Conservation (phyloP, 1,284 basidiomycete species). For the Cryptococcus sp. region DNA sequence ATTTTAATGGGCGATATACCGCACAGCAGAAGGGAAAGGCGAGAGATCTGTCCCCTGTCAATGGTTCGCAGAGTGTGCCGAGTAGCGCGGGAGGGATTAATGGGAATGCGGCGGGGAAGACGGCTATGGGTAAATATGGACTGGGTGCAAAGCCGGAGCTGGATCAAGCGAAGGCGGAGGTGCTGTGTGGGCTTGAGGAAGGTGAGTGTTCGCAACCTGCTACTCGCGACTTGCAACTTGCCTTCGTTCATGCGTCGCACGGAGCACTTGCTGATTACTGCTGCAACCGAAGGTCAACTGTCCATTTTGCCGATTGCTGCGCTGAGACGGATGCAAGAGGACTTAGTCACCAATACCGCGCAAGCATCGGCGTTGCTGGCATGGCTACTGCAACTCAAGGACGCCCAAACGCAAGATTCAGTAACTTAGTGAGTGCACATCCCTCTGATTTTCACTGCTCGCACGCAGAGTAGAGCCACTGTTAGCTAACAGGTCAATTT, state of each 20-base stretch:
- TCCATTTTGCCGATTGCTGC: constrained; percentile 66
- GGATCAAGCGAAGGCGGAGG: constrained; percentile 64
- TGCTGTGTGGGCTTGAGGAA: constrained; percentile 66
- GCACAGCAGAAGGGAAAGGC: constrained; percentile 20
- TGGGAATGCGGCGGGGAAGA: constrained; percentile 12
- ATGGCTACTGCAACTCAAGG: constrained; percentile 75
- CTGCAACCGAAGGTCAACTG: constrained; percentile 62
- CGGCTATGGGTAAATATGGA: constrained; percentile 59
- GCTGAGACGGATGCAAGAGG: constrained; percentile 66
- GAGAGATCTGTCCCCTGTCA: constrained; percentile 10
- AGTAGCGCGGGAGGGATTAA: constrained; percentile 11
- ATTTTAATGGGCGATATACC: constrained; percentile 8
- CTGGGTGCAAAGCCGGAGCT: constrained; percentile 70
- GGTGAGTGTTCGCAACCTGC: constrained; percentile 57
- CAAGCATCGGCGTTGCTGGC: constrained; percentile 72
- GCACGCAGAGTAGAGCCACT: too few species aligned
- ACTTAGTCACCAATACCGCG: constrained; percentile 68
- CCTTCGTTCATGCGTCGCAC: background rate
- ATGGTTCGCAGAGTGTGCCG: constrained; percentile 19
- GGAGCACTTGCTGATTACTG: background rate
- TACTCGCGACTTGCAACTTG: background rate
- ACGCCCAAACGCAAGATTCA: constrained; percentile 76
- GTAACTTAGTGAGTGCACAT: constrained; percentile 43
- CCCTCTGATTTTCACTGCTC: background rate
- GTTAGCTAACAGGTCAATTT: constrained; percentile 13